These are phyloP conservation scores for Blechomonas ayalai DNA, from an alignment of 208 protist species.

Conservation along the genomic window DNA sequence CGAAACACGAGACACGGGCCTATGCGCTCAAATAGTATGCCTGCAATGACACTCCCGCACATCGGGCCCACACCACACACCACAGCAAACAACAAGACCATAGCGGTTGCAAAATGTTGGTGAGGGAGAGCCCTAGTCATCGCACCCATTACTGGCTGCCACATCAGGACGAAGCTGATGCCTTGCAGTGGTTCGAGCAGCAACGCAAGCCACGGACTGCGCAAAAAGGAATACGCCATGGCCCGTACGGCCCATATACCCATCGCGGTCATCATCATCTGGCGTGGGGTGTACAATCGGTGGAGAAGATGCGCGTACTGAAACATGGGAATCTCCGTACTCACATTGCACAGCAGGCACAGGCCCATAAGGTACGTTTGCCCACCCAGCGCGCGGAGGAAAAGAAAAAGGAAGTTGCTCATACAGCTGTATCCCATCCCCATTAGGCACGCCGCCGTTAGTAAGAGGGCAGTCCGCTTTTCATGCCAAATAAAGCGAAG, in stretches of 20 bases:
- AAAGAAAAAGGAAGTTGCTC: constrained; percentile 54
- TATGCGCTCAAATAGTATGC: constrained; percentile 35
- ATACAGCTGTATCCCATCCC: constrained; percentile 52
- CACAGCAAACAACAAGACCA: constrained; percentile 43
- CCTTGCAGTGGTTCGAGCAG: constrained; percentile 68
- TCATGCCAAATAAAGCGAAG: constrained; percentile 15
- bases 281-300: constrained; percentile 22
- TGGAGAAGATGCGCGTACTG: constrained; percentile 26
- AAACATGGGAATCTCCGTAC: constrained; percentile 72
- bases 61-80: constrained; percentile 42
- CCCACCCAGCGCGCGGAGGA: constrained; percentile 29
- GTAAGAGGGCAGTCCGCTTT: constrained; percentile 28
- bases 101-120: constrained; percentile 36
- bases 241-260: constrained; percentile 39
- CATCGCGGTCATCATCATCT: constrained; percentile 52
- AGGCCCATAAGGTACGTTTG: constrained; percentile 42
- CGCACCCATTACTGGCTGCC: constrained; percentile 37
- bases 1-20: constrained; percentile 47
- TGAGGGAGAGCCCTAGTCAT: constrained; percentile 32
- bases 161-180: constrained; percentile 61
- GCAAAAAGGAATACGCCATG: constrained; percentile 45
- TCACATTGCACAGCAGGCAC: constrained; percentile 46
- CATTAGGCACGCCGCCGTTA: constrained; percentile 36
- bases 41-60: constrained; percentile 45
- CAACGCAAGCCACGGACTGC: constrained; percentile 50